phyloP scores from a whole-genome alignment of 1,284 basidiomycete genomes.

The Omphalotus olearius region DNA sequence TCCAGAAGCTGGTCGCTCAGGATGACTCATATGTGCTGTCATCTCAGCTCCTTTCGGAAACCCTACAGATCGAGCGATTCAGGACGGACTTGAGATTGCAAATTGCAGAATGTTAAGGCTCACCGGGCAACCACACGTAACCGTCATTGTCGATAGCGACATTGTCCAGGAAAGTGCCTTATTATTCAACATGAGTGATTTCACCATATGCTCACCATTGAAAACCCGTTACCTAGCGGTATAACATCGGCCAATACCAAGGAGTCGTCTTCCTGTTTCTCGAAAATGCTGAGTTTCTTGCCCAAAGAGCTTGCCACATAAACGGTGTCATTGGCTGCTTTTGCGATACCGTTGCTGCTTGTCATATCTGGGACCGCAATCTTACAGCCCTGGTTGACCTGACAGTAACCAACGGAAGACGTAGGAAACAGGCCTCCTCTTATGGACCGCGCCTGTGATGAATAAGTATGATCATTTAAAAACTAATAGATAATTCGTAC shows the following conservation, averaged over 20 bases:
- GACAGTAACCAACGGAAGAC: slow-evolving; percentile 56
- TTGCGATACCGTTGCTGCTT: slow-evolving; percentile 54
- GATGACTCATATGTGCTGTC: slow-evolving; percentile 35
- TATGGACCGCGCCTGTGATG: slow-evolving; percentile 26
- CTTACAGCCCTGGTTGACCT: slow-evolving; percentile 54
- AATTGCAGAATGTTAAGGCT: slow-evolving; percentile 12
- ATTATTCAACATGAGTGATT: neutral
- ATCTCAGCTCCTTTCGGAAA: slow-evolving; percentile 29
- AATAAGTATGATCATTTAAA: neutral
- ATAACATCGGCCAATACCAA: slow-evolving; percentile 46
- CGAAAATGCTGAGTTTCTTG: slow-evolving; percentile 46
- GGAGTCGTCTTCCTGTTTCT: slow-evolving; percentile 50
- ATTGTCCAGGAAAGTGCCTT: slow-evolving; percentile 53
- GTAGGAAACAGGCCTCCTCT: slow-evolving; percentile 14
- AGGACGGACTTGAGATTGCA: neutral
- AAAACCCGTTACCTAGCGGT: slow-evolving; percentile 30
- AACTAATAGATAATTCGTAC: slow-evolving; percentile 31
- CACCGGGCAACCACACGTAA: slow-evolving; percentile 55
- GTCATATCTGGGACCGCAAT: slow-evolving; percentile 40
- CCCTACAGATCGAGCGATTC: slow-evolving; percentile 21
- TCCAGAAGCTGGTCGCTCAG: slow-evolving; percentile 35
- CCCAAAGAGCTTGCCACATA: slow-evolving; percentile 45
- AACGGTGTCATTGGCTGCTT: slow-evolving; percentile 48
- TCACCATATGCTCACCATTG: neutral
- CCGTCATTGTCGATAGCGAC: slow-evolving; percentile 52